These are phyloP conservation scores for Quercus phellos DNA, from an alignment of 331 rosid species.

Conservation along the genomic window DNA sequence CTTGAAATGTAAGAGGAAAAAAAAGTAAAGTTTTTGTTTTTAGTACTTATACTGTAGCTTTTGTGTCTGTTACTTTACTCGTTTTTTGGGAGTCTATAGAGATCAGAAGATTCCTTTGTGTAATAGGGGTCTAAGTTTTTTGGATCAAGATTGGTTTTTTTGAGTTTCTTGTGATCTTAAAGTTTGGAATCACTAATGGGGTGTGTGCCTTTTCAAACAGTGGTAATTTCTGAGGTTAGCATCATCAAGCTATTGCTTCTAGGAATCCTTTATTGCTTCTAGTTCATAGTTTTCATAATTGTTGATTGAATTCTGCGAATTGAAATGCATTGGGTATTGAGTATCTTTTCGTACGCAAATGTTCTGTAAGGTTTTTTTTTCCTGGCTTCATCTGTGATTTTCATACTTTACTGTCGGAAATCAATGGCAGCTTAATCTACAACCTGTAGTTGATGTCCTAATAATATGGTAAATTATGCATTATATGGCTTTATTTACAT, in stretches of 20 bases:
- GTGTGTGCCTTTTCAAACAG: constrained; percentile 3
- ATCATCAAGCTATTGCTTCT: not conserved
- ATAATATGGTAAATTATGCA: not conserved
- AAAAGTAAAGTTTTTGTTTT: constrained; percentile 6
- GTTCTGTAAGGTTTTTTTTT: not conserved
- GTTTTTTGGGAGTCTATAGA: constrained; percentile 13
- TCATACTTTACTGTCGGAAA: constrained; percentile 6
- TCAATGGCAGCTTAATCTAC: not conserved
- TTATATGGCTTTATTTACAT: not conserved
- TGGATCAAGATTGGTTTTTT: constrained; percentile 26
- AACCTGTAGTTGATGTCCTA: not conserved
- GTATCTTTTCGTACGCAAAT: not conserved
- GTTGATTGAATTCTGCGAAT: not conserved
- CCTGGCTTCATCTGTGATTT: constrained; percentile 9
- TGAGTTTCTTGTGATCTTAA: constrained; percentile 27
- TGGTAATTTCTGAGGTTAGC: constrained; percentile 24
- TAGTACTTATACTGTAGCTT: constrained; percentile 1
- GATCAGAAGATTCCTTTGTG: constrained; percentile 9
- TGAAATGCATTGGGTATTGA: constrained; percentile 1
- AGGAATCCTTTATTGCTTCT: not conserved
- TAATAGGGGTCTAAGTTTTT: not conserved
- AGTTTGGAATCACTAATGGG: constrained; percentile 28
- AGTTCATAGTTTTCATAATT: not conserved
- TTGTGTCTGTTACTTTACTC: constrained; percentile 23
- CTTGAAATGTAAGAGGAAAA: constrained; percentile 31